Evolutionary conservation across 768 basidiomycete genomes (phyloP).

Genomic region (Boletus vermiculosoides): DNA sequence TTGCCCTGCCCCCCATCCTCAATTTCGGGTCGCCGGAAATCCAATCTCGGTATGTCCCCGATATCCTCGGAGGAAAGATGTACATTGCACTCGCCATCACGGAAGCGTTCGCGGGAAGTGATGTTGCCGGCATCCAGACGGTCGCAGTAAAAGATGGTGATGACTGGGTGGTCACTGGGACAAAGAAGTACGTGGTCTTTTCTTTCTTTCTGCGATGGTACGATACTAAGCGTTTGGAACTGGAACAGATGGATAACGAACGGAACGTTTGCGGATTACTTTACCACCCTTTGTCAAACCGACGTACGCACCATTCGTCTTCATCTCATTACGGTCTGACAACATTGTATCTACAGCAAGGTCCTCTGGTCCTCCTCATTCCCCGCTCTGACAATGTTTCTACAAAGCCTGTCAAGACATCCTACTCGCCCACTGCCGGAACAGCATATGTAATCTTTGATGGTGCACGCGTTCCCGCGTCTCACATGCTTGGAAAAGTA

Average conservation of each 20-base stretch:
- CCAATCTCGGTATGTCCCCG: constrained; percentile 66
- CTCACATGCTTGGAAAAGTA: constrained; percentile 84
- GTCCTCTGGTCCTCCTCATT: constrained; percentile 75
- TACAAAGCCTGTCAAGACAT: constrained; percentile 89
- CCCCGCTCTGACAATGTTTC: constrained; percentile 69
- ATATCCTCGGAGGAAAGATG: constrained; percentile 75
- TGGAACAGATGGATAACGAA: constrained; percentile 82
- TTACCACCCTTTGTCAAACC: constrained; percentile 75
- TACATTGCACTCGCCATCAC: constrained; percentile 88
- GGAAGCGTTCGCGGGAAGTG: constrained; percentile 91
- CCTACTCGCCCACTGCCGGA: constrained; percentile 89
- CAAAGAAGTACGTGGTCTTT: constrained; percentile 70
- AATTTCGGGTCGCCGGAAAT: constrained; percentile 84
- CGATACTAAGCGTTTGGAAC: neutral
- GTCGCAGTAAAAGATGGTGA: constrained; percentile 84
- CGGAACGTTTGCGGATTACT: constrained; percentile 81
- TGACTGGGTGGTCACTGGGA: constrained; percentile 86
- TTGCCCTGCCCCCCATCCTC: constrained; percentile 85
- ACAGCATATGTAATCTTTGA: constrained; percentile 86
- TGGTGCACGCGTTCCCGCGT: constrained; percentile 76
- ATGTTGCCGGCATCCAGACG: constrained; percentile 81
- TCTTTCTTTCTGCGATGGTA: neutral
- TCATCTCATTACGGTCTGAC: constrained; percentile 4
- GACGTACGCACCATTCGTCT: constrained; percentile 41
- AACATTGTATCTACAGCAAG: constrained; percentile 41